These are phyloP conservation scores for Xylaria sp. DNA, from an alignment of 2,329 filamentous ascomycete species.

Conservation along the genomic window DNA sequence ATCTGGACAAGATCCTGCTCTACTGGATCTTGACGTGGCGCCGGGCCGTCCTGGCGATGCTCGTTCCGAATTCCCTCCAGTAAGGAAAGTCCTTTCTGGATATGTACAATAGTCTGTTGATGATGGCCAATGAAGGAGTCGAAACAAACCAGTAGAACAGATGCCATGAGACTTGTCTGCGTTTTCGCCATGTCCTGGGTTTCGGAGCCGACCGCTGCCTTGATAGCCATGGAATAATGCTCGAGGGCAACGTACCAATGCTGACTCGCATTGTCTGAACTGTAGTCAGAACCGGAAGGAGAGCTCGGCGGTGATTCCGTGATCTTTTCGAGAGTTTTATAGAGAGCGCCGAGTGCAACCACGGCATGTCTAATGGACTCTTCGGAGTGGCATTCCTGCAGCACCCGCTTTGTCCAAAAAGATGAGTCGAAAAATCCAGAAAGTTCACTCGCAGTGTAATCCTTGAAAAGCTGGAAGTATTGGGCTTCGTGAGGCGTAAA, in stretches of 20 bases:
- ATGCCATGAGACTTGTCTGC: slow-evolving; percentile 56
- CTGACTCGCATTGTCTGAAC: slow-evolving; percentile 36
- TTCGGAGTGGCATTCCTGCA: slow-evolving; percentile 59
- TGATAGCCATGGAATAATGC: slow-evolving; percentile 54
- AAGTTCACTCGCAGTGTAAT: slow-evolving; percentile 56
- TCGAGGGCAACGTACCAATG: slow-evolving; percentile 58
- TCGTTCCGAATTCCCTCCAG: slow-evolving; percentile 49
- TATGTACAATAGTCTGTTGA: slow-evolving; percentile 55
- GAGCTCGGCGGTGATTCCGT: slow-evolving; percentile 47
- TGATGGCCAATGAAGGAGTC: slow-evolving; percentile 63
- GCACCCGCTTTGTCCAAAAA: slow-evolving; percentile 59
- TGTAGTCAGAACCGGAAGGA: slow-evolving; percentile 34
- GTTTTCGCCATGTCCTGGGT: slow-evolving; percentile 36
- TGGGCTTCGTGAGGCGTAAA: slow-evolving; percentile 48
- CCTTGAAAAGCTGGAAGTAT: slow-evolving; percentile 59
- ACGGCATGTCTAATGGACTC: slow-evolving; percentile 59
- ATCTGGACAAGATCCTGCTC: slow-evolving; percentile 58
- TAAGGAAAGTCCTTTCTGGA: slow-evolving; percentile 52
- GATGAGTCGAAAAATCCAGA: slow-evolving; percentile 62
- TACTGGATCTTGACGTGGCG: slow-evolving; percentile 43
- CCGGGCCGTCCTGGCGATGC: slow-evolving; percentile 36
- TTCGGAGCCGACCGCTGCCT: slow-evolving; percentile 42
- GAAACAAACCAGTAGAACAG: slow-evolving; percentile 61
- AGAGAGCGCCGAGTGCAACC: slow-evolving; percentile 59
- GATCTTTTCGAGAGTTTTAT: slow-evolving; percentile 59